phyloP scores from a whole-genome alignment of 306 rosid species.

The Prunus mongolica region DNA sequence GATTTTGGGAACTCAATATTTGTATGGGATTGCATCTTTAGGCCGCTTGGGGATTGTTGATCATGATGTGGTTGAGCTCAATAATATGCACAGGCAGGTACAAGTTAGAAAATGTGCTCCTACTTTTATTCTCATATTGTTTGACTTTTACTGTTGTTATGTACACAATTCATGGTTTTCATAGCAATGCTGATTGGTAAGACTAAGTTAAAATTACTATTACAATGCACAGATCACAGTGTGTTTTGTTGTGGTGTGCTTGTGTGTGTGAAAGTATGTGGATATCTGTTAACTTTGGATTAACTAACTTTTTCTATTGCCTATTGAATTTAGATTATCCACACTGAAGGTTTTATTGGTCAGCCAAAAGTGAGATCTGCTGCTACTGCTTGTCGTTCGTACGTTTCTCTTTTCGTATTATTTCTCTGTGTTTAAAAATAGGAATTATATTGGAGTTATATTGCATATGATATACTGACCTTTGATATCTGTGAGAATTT shows the following conservation, averaged over 20 bases:
- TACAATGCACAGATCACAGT: neutral
- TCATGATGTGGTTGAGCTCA: constrained; percentile 91
- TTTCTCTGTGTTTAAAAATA: neutral
- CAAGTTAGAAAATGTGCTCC: neutral
- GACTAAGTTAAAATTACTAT: neutral
- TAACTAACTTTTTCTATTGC: constrained; percentile 5
- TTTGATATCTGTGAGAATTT: constrained; percentile 1
- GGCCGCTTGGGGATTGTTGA: constrained; percentile 88
- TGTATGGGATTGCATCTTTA: constrained; percentile 15
- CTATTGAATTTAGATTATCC: constrained; percentile 57
- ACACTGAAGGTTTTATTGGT: constrained; percentile 82
- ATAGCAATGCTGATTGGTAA: neutral
- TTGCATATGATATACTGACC: neutral
- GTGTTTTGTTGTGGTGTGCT: neutral
- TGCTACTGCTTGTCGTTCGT: constrained; percentile 76
- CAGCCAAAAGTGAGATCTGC: constrained; percentile 91
- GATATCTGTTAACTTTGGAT: neutral
- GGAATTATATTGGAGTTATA: constrained; percentile 3
- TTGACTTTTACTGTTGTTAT: neutral
- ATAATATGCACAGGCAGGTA: constrained; percentile 99
- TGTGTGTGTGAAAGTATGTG: neutral
- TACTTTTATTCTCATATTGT: neutral
- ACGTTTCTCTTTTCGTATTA: constrained; percentile 26
- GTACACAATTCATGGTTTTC: neutral
- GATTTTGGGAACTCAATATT: constrained; percentile 22